Evolutionary conservation across 192 early-diverging fungal species (phyloP), one percentile per base, ranked within the genome.

Genomic region (Backusella westeae): DNA sequence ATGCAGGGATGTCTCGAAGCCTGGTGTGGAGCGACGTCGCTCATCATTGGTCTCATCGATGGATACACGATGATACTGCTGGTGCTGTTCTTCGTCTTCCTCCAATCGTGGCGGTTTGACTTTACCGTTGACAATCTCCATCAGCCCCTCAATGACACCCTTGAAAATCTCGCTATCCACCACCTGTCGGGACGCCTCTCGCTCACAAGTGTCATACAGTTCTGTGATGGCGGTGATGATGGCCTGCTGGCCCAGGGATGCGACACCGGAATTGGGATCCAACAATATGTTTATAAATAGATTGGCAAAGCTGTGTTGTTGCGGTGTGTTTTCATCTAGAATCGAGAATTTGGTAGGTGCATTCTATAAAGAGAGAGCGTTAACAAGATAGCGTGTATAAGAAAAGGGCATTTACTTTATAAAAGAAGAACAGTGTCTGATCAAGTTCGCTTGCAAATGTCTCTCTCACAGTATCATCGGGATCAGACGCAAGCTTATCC

Each of bases 251-350:
- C 86, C 80, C 44, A 86, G 77, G 19, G 84, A 71, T 34, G 89
- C 86, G 4, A 90, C 80, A 19, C 75, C 77, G 0, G 86, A 82
- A 65, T 86, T 87, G 52, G 87, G 87, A 72, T 90, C 89, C 59
- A 90, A 39, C 19, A 90, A 69, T 9, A 88, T 73, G 15, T 81
- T 78, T 59, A 84, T 78, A 53, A 90, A 79, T 17, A 90, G 44
- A 34, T 74, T 72, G 6, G 85, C 82, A 74, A 90, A 90, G 1
- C 70, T 71, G 39, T 73, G 21, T 71, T 71, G 21, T 52, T 71
- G 68, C 71, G 56, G 39, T 75, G 68, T 12, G 63, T 56, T 53
- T 67, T 67, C 44, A 34, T 71, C 39, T 0, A 26, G 14, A 36
- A 21, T 34, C 23, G 35, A 17, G 41, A 41, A 41, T 35, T 32